These are phyloP conservation scores for Deinandra increscens DNA, from an alignment of 129 eudicot species.

Conservation along the genomic window DNA sequence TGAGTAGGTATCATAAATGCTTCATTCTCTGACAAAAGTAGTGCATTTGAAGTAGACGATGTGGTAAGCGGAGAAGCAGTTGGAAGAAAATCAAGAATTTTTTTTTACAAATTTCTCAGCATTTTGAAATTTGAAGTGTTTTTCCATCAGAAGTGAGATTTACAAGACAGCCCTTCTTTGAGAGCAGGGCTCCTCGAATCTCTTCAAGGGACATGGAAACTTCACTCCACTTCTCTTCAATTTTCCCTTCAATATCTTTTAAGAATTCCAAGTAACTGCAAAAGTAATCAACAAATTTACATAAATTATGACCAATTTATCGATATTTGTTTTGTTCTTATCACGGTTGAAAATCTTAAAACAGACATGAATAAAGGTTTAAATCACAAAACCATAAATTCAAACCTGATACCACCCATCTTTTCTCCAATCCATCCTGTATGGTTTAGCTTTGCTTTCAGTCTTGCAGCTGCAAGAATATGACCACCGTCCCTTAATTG, in stretches of 20 bases:
- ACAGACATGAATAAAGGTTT: conserved; percentile 11
- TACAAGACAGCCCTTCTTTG: conserved; percentile 59
- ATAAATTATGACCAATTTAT: background rate
- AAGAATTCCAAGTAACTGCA: conserved; percentile 78
- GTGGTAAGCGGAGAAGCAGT: conserved; percentile 33
- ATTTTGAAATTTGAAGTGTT: conserved; percentile 47
- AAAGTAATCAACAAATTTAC: conserved; percentile 6
- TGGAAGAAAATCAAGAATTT: conserved; percentile 71
- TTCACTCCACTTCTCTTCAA: conserved; percentile 67
- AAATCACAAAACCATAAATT: conserved; percentile 18
- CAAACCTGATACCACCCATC: conserved; percentile 81
- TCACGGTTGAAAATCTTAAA: background rate
- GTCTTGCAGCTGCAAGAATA: conserved; percentile 78
- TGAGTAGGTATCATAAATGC: conserved; percentile 85
- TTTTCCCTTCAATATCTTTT: conserved; percentile 56
- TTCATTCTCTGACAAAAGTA: conserved; percentile 45
- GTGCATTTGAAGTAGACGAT: conserved; percentile 49
- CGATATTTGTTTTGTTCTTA: background rate
- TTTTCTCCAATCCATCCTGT: conserved; percentile 84
- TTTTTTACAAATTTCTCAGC: conserved; percentile 59
- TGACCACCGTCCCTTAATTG: conserved; percentile 88
- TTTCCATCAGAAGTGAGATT: conserved; percentile 81
- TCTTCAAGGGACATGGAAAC: conserved; percentile 72
- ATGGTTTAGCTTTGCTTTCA: conserved; percentile 79
- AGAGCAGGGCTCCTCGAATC: conserved; percentile 57